Percentiles rank a stretch among this genome's conserved stretches.
Evolutionary conservation across 2,329 filamentous ascomycete species (phyloP).

Genomic region (Penicillium sp.): DNA sequence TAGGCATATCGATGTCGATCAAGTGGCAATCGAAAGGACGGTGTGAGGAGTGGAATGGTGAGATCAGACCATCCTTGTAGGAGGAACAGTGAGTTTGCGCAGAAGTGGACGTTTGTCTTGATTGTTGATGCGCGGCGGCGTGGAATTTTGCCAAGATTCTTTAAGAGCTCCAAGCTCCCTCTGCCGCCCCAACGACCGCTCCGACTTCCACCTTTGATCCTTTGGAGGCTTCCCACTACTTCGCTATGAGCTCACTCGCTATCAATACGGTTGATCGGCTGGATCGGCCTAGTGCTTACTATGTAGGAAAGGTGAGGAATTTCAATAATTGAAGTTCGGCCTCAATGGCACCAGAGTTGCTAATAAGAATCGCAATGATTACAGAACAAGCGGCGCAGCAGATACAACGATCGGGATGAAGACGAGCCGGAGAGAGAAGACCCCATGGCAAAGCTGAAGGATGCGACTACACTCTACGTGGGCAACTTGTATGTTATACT

Average conservation of each 20-base stretch:
- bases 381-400: conserved; percentile 73
- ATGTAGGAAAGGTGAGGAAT: conserved; percentile 72
- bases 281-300: conserved; percentile 94
- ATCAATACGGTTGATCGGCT: conserved; percentile 79
- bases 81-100: neutral
- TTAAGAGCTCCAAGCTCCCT: conserved; percentile 30
- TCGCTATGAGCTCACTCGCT: conserved; percentile 34
- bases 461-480: conserved; percentile 94
- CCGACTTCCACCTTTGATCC: conserved; percentile 5
- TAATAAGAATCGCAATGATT: conserved; percentile 11
- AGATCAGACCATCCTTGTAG: conserved; percentile 14
- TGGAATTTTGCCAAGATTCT: conserved; percentile 33
- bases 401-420: conserved; percentile 61
- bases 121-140: conserved; percentile 23
- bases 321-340: conserved; percentile 14
- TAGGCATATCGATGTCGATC: conserved; percentile 66
- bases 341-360: neutral
- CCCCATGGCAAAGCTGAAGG: conserved; percentile 75
- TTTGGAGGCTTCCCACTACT: conserved; percentile 1
- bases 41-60: neutral
- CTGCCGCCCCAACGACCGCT: conserved; percentile 21
- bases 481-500: conserved; percentile 75
- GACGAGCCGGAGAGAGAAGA: conserved; percentile 47
- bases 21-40: neutral
- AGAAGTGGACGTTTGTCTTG: conserved; percentile 7